Evolutionary conservation across 768 basidiomycete genomes (phyloP).

Genomic region (Nevesoporus exiguus): DNA sequence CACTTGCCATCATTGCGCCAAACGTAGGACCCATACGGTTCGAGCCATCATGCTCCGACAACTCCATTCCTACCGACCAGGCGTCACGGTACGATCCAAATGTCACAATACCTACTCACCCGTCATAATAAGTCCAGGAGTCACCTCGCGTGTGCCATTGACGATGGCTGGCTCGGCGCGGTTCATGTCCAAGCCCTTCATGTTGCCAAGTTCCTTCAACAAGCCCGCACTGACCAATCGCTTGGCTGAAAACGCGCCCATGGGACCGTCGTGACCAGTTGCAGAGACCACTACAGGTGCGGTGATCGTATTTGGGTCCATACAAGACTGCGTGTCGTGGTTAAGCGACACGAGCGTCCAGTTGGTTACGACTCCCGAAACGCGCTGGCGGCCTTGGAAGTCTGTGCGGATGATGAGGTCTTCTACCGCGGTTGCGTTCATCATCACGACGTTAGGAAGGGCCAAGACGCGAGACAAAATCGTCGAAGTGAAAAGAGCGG

Average conservation of each 20-base stretch:
- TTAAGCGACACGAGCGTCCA: constrained; percentile 49
- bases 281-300: constrained; percentile 70
- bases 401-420: constrained; percentile 69
- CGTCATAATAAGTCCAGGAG: constrained; percentile 70
- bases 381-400: constrained; percentile 39
- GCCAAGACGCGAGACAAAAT: constrained; percentile 67
- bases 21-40: constrained; percentile 80
- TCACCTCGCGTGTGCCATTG: constrained; percentile 71
- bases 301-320: constrained; percentile 82
- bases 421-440: constrained; percentile 81
- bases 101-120: constrained; percentile 38
- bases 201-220: constrained; percentile 70
- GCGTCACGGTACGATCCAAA: neutral
- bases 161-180: constrained; percentile 81
- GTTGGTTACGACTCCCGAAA: constrained; percentile 54
- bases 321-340: constrained; percentile 76
- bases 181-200: constrained; percentile 79
- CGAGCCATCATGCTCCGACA: constrained; percentile 76
- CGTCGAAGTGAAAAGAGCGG: constrained; percentile 78
- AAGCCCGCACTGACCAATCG: constrained; percentile 73
- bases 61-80: constrained; percentile 63
- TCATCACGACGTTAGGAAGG: constrained; percentile 66
- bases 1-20: constrained; percentile 76
- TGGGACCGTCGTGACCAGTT: constrained; percentile 75
- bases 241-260: constrained; percentile 82